A percentile compares a stretch with the other conserved stretches of the same genome.
Conservation (phyloP, 1,139 yeast species). For the Insectozyma bohioensis region DNA sequence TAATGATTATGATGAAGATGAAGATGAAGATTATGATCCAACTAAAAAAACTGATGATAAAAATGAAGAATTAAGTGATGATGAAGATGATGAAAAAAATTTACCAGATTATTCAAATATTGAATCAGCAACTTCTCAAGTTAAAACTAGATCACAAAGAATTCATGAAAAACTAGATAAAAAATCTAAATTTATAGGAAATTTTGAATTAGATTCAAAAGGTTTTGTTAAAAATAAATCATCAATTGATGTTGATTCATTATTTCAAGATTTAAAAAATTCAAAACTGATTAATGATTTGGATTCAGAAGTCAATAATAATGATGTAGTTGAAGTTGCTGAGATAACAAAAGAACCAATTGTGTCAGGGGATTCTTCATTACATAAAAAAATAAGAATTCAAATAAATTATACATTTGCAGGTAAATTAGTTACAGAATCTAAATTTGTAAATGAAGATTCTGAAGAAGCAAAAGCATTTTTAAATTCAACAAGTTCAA, state of each 20-base stretch:
- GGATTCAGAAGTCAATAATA: constrained; percentile 21
- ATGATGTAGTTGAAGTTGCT: constrained; percentile 8
- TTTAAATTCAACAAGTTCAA: constrained; percentile 50
- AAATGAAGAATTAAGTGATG: constrained; percentile 34
- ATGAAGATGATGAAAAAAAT: constrained; percentile 21
- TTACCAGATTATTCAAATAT: constrained; percentile 38
- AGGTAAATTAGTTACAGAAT: constrained; percentile 76
- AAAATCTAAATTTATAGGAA: constrained; percentile 16
- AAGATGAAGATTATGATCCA: constrained; percentile 17
- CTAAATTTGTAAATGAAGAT: constrained; percentile 68
- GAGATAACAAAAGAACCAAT: constrained; percentile 12
- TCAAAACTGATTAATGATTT: constrained; percentile 25
- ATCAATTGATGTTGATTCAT: constrained; percentile 33
- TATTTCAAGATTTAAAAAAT: constrained; percentile 31
- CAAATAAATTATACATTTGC: constrained; percentile 85
- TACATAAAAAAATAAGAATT: constrained; percentile 65
- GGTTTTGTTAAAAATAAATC: constrained; percentile 31
- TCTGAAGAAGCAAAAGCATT: constrained; percentile 90
- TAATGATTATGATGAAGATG: constrained; percentile 15
- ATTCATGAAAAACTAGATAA: constrained; percentile 16
- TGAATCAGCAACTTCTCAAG: constrained; percentile 32
- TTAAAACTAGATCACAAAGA: constrained; percentile 40
- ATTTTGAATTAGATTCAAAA: constrained; percentile 19
- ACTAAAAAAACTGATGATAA: constrained; percentile 11
- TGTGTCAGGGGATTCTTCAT: too few species aligned